Evolutionary conservation across 208 protist genomes (phyloP), one percentile per base, ranked within the genome.

Genomic region (Leishmania amazonensis): DNA sequence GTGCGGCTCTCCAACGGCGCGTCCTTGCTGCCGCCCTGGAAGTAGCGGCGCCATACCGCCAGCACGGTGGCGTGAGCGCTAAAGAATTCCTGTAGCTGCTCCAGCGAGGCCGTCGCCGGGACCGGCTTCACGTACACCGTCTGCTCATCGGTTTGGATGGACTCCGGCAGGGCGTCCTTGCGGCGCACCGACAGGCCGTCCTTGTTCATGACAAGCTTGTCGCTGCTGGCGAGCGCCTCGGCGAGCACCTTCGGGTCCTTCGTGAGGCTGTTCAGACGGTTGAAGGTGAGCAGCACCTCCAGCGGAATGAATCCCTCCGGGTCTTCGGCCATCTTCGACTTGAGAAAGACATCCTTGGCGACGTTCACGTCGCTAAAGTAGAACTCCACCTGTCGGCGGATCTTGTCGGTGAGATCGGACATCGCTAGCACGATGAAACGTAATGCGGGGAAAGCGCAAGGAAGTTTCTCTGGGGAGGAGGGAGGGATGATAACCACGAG

Each of bases 341-440:
- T 94, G 45, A 98, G 84, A 77, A 97, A 98, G 31, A 96, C 89
- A 90, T 98, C 95, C 82, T 95, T 94, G 28, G 90, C 87, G 67
- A 98, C 79, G 85, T 98, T 98, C n/a, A 96, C 93, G 81, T 98
- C 93, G 80, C 94, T 94, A 89, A 98, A 98, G 88, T 98, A 98
- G 87, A 97, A 98, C 88, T 97, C 93, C 76, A 98, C 92, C 85
- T 97, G 95, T 15, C 84, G 77, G 72, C 89, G 85, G 65, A 98
- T 87, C 83, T 93, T 91, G 19, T 81, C 78, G 40, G 87, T 83
- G 49, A 83, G 57, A n/a, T 83, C 80, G 51, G 85, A 81, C 88
- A 91, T 90, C 28, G 15, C 74, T 35, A 40, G 21, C 47, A 68
- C 62, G 31, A 13, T 19, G 9, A 73, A 13, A 45, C 9, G 28